These are phyloP conservation scores for Termitomyces sp. DNA, from an alignment of 768 basidiomycete genomes.

Conservation along the genomic window DNA sequence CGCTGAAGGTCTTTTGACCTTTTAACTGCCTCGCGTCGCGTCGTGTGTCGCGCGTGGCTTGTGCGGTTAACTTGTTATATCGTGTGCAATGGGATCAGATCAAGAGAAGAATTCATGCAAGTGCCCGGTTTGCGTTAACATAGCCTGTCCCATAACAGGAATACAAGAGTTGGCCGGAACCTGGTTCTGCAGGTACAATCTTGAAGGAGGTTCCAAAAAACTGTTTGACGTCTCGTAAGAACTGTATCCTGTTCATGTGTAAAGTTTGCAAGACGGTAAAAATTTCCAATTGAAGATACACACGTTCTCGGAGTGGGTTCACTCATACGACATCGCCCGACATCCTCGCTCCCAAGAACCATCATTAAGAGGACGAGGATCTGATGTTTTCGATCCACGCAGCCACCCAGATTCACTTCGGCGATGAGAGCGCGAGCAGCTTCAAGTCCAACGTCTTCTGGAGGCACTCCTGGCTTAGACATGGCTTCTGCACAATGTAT, in stretches of 20 bases:
- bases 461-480: conserved; percentile 76
- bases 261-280: background rate
- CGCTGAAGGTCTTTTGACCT: background rate
- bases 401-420: conserved; percentile 81
- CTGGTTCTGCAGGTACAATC: conserved; percentile 55
- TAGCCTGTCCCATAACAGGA: conserved; percentile 94
- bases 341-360: conserved; percentile 97
- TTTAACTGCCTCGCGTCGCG: background rate
- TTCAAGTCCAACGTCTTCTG: conserved; percentile 86
- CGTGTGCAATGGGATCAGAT: background rate
- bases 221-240: conserved; percentile 72
- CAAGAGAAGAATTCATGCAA: conserved; percentile 32
- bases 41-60: background rate
- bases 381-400: conserved; percentile 89
- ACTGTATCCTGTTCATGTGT: conserved; percentile 65
- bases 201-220: conserved; percentile 95
- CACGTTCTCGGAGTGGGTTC: conserved; percentile 79
- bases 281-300: conserved; percentile 23
- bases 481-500: conserved; percentile 85
- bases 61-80: background rate
- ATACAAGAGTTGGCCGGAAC: conserved; percentile 61
- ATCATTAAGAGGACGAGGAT: conserved; percentile 81
- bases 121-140: conserved; percentile 76
- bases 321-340: conserved; percentile 83
- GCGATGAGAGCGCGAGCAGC: conserved; percentile 74